These are phyloP conservation scores for Talaromyces borbonicus DNA, from an alignment of 495 filamentous ascomycete genomes.

Conservation along the genomic window DNA sequence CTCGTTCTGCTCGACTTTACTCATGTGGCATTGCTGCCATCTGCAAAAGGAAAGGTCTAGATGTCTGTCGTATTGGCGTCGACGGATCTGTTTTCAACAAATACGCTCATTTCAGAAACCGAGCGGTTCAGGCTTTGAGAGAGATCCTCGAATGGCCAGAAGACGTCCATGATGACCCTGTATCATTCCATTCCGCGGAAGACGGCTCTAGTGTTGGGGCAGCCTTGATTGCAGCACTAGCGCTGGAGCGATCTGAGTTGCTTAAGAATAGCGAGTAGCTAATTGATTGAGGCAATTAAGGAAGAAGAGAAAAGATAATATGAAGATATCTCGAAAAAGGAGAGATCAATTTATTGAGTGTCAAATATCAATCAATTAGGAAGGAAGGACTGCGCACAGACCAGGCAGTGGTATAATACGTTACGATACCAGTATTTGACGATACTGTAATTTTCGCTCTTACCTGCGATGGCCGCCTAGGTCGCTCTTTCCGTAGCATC, in stretches of 20 bases:
- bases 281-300: too few species aligned
- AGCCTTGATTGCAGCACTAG: constrained; percentile 20
- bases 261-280: background rate
- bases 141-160: constrained; percentile 25
- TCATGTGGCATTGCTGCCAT: constrained; percentile 88
- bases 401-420: too few species aligned
- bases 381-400: too few species aligned
- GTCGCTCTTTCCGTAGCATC: background rate
- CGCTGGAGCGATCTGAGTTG: constrained; percentile 5
- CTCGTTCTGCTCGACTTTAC: constrained; percentile 78
- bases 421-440: too few species aligned
- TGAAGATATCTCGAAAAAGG: background rate
- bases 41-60: constrained; percentile 73
- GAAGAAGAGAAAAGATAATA: too few species aligned
- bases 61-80: constrained; percentile 78
- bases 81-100: constrained; percentile 92
- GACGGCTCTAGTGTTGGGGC: constrained; percentile 26
- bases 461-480: too few species aligned
- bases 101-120: constrained; percentile 79
- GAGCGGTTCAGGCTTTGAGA: constrained; percentile 68
- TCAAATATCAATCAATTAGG: too few species aligned
- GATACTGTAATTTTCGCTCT: too few species aligned
- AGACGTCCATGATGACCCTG: constrained; percentile 11
- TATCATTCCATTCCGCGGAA: constrained; percentile 20
- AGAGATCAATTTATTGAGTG: too few species aligned